Evolutionary conservation across 1,139 yeast species (phyloP).

Genomic region (Zygoascus sp.): DNA sequence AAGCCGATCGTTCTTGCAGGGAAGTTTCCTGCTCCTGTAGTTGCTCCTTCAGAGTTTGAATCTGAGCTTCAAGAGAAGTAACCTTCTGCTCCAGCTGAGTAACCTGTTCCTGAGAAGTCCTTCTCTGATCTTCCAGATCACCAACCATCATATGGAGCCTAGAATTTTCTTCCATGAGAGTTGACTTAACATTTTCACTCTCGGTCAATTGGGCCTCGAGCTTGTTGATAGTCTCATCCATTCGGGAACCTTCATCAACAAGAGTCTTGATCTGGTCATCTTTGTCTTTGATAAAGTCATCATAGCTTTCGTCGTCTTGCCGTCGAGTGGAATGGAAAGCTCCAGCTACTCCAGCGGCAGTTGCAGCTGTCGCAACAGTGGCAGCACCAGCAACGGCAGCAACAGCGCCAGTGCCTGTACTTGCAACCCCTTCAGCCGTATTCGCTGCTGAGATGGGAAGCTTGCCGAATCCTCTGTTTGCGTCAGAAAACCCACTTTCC

Average conservation of each 20-base stretch:
- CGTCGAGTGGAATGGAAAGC: background rate
- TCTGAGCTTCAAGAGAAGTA: conserved; percentile 15
- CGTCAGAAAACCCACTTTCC: conserved; percentile 6
- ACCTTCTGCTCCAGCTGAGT: conserved; percentile 17
- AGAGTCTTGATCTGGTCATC: conserved; percentile 32
- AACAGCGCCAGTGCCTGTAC: background rate
- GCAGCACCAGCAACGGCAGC: background rate
- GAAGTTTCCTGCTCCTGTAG: conserved; percentile 4
- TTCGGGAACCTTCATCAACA: conserved; percentile 30
- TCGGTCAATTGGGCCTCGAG: conserved; percentile 31
- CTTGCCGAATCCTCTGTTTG: background rate
- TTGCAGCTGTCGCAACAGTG: background rate
- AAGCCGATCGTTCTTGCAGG: background rate
- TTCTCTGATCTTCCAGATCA: conserved; percentile 25
- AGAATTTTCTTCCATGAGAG: conserved; percentile 33
- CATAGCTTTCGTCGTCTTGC: background rate
- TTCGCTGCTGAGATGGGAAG: background rate
- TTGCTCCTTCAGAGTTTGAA: conserved; percentile 15
- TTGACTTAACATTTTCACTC: conserved; percentile 28
- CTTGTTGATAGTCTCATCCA: conserved; percentile 29
- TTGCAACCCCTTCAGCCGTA: background rate
- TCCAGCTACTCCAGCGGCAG: background rate
- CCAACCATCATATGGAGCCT: conserved; percentile 30
- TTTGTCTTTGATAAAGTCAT: conserved; percentile 5
- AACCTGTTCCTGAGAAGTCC: conserved; percentile 16